Evolutionary conservation across 2,329 filamentous ascomycete species (phyloP).

Genomic region (Rhytidhysteron rufulum): DNA sequence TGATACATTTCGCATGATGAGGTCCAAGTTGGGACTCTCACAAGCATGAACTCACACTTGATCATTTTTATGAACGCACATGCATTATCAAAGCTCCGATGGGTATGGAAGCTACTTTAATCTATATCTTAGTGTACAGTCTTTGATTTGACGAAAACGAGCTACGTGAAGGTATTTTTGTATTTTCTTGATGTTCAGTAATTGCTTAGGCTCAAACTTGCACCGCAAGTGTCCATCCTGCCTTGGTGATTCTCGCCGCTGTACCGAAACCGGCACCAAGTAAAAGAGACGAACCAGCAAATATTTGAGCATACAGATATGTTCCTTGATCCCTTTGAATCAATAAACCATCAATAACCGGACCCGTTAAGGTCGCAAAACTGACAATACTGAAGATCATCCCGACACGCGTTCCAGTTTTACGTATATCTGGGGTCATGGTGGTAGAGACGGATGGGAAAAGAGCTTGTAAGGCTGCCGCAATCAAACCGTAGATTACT

Average conservation of each 20-base stretch:
- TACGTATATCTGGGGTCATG: conserved; percentile 23
- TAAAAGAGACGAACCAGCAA: conserved; percentile 17
- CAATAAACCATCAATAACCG: conserved; percentile 52
- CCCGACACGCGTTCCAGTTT: conserved; percentile 46
- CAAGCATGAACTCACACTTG: too few species aligned
- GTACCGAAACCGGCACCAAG: conserved; percentile 13
- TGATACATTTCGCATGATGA: too few species aligned
- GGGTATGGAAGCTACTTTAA: too few species aligned
- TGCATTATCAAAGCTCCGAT: too few species aligned
- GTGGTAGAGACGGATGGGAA: conserved; percentile 40
- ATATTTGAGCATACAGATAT: conserved; percentile 21
- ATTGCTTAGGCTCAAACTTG: too few species aligned
- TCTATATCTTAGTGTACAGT: too few species aligned
- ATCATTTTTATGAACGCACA: too few species aligned
- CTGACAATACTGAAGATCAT: conserved; percentile 51
- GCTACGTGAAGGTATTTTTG: too few species aligned
- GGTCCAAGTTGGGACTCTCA: too few species aligned
- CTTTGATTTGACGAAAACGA: too few species aligned
- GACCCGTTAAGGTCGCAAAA: conserved; percentile 50
- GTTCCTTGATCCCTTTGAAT: conserved; percentile 37
- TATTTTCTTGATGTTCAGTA: too few species aligned
- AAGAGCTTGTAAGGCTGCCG: conserved; percentile 36
- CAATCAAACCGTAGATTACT: conserved; percentile 60
- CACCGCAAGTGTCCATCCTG: too few species aligned
- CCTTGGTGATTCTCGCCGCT: conserved; percentile 17